Evolutionary conservation across 164 flowering plant genomes (phyloP), one percentile per base, ranked within the genome.

Genomic region (Aristolochia californica): DNA sequence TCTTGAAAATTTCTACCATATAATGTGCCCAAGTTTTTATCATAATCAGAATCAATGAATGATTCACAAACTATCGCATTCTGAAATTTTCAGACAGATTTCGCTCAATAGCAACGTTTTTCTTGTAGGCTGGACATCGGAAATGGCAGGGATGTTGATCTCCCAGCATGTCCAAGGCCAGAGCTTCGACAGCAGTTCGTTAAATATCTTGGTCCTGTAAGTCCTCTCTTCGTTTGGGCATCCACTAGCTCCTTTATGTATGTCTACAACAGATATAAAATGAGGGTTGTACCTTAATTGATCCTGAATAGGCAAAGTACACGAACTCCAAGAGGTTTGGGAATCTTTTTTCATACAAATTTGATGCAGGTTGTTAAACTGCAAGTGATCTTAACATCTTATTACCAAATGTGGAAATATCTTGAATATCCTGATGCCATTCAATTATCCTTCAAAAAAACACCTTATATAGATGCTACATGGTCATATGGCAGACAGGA

Each of bases 161-260:
- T 93, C 15, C 53, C 77, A 64, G 83, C 77, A 16, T 88, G 87
- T 65, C 82, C 88, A 22, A 78, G 94, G 66, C 72, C 91, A 57
- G 77, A 73, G 72, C 95, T 93, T 60, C 79, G 80, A 18, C 62
- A 82, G 52, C 89, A 93, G 51, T 83, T 85, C 76, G 81, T 93
- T 54, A 87, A 74, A 65, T 93, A 93, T 75, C 88, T 93, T 58
- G 94, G 98, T 66, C 97, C 98, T 25, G 98, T 91, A 81, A 43
- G 87, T 74, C 43, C 43, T 57, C 51, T 50, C 24, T 15, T 13
- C 25, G 14, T 47, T 14, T 17, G 11, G 24, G 27, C 26, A 16
- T 23, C 26, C 27, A 23, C 4, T 15, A 50, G 54, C 27, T 48
- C 10, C 10, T 17, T 22, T 48, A 48, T 48, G 22, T 16, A 48